A percentile compares a stretch with the other conserved stretches of the same genome.
Conservation (phyloP, 2,329 filamentous ascomycete species). For the Diaporthe sp. region DNA sequence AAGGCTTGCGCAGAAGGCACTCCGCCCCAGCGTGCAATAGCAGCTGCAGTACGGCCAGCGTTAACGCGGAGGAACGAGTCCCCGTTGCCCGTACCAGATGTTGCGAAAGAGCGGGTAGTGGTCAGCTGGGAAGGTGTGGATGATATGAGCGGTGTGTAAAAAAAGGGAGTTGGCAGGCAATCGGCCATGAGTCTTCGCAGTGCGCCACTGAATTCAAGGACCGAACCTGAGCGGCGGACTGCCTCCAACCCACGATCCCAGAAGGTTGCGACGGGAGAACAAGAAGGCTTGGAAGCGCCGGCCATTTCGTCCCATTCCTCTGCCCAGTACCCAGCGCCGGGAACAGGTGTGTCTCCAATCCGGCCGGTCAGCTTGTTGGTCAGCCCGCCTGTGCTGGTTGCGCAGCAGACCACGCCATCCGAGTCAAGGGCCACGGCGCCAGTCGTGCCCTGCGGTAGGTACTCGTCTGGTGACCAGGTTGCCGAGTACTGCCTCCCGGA, state of each 20-base stretch:
- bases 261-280: background rate
- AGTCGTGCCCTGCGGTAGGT: constrained; percentile 86
- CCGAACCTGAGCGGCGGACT: constrained; percentile 47
- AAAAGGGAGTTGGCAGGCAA: constrained; percentile 68
- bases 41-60: constrained; percentile 79
- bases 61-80: constrained; percentile 85
- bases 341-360: constrained; percentile 87
- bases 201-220: constrained; percentile 57
- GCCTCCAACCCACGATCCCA: constrained; percentile 38
- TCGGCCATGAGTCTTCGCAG: constrained; percentile 68
- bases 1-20: constrained; percentile 71
- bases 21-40: constrained; percentile 76
- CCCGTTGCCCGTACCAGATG: constrained; percentile 89
- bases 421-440: constrained; percentile 86
- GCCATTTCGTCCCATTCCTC: constrained; percentile 79
- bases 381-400: constrained; percentile 80
- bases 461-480: constrained; percentile 73
- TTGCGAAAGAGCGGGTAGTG: constrained; percentile 64
- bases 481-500: constrained; percentile 53
- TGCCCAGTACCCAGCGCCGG: constrained; percentile 91
- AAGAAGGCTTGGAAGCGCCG: constrained; percentile 47
- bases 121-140: constrained; percentile 16
- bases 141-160: constrained; percentile 52
- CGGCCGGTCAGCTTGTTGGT: constrained; percentile 91
- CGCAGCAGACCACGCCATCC: constrained; percentile 80